phyloP scores from a whole-genome alignment of 1,284 basidiomycete genomes.

The Cutaneotrichosporon sp. region DNA sequence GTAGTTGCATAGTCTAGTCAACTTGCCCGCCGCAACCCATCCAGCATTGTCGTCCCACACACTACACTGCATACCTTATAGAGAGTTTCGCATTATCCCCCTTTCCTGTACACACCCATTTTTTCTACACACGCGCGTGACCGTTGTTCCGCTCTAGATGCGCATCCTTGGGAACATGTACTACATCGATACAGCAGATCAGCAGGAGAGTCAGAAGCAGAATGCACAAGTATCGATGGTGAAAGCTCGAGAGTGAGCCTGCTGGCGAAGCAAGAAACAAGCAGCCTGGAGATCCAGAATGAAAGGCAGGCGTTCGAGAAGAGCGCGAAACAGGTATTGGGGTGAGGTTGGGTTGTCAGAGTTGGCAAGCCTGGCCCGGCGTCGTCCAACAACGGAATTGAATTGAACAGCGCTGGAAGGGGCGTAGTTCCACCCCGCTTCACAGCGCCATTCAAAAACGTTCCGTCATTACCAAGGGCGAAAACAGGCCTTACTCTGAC shows the following conservation, averaged over 20 bases:
- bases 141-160: conserved; percentile 2
- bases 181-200: neutral
- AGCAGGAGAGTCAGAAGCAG: neutral
- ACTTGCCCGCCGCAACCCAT: neutral
- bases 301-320: no score
- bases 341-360: no score
- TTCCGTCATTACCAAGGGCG: no score
- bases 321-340: no score
- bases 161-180: conserved; percentile 3
- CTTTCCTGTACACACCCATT: neutral
- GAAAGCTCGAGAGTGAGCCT: no score
- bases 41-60: neutral
- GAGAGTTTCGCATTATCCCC: neutral
- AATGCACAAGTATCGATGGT: neutral
- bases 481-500: no score
- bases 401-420: no score
- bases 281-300: neutral
- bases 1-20: neutral
- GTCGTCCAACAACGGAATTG: no score
- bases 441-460: no score
- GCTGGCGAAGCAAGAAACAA: neutral
- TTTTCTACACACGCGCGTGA: neutral
- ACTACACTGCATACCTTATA: neutral
- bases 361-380: no score
- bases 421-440: no score